A percentile compares a stretch with the other conserved stretches of the same genome.
Evolutionary conservation across 768 basidiomycete species (phyloP).

Genomic region (Hypholoma sublateritium): DNA sequence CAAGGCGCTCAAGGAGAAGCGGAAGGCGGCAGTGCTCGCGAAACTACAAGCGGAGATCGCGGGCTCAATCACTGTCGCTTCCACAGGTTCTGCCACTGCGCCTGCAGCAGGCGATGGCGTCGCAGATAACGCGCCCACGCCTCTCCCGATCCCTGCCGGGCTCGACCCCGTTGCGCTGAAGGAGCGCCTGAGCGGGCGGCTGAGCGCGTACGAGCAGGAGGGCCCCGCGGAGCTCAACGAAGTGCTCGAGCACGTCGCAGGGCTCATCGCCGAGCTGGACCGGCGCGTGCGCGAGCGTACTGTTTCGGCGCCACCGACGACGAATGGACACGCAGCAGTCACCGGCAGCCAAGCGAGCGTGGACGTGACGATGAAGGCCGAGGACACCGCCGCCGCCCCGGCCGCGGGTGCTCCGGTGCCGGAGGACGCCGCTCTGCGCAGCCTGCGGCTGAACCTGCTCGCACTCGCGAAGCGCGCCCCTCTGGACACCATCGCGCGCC

Average conservation of each 20-base stretch:
- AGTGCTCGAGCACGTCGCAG: constrained; percentile 59
- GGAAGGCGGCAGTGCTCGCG: constrained; percentile 14
- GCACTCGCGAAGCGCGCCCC: constrained; percentile 80
- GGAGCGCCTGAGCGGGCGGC: constrained; percentile 10
- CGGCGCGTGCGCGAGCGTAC: constrained; percentile 11
- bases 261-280: constrained; percentile 47
- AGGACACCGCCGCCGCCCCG: background rate
- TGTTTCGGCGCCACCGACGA: too few relatives aligned
- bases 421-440: constrained; percentile 54
- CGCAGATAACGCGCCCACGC: constrained; percentile 30
- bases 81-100: background rate
- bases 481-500: constrained; percentile 62
- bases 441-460: constrained; percentile 70
- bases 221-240: constrained; percentile 50
- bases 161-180: constrained; percentile 27
- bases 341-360: background rate
- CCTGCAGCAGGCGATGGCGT: constrained; percentile 6
- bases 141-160: constrained; percentile 32
- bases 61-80: background rate
- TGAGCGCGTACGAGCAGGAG: constrained; percentile 33
- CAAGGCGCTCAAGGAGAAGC: constrained; percentile 36
- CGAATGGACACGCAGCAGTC: background rate
- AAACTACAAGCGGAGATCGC: background rate
- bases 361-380: background rate
- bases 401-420: background rate